phyloP scores from a whole-genome alignment of 768 basidiomycete species.

The Crassisporium funariophilum region DNA sequence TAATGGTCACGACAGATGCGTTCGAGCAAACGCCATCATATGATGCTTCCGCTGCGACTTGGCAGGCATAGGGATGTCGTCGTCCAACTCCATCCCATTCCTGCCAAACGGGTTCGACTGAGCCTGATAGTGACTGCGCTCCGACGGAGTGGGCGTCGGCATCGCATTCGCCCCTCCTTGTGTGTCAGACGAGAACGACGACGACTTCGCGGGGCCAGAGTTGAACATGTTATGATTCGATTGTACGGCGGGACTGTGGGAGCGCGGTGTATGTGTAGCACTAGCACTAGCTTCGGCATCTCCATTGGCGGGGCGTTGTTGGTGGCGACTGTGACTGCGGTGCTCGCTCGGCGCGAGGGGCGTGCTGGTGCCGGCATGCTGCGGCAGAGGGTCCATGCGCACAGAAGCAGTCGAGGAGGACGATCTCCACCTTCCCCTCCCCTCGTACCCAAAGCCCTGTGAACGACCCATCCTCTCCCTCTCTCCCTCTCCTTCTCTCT shows the following conservation, averaged over 20 bases:
- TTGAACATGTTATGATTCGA: too few relatives aligned
- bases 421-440: not conserved
- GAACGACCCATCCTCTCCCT: not conserved
- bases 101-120: too few relatives aligned
- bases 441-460: not conserved
- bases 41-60: conserved; percentile 27
- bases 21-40: conserved; percentile 16
- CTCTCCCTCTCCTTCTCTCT: conserved; percentile 9
- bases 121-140: conserved; percentile 8
- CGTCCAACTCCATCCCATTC: conserved; percentile 10
- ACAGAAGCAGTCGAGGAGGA: not conserved
- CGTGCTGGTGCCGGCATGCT: not conserved
- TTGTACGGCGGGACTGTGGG: too few relatives aligned
- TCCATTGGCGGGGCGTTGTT: not conserved
- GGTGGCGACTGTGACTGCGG: not conserved
- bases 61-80: conserved; percentile 22
- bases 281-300: too few relatives aligned
- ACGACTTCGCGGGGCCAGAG: not conserved
- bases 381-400: not conserved
- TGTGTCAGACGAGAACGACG: not conserved
- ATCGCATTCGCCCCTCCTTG: too few relatives aligned
- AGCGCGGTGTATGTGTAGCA: too few relatives aligned
- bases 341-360: not conserved
- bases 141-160: conserved; percentile 11
- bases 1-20: conserved; percentile 11